A percentile compares a stretch with the other conserved stretches of the same genome.
phyloP scores from a whole-genome alignment of 2,329 filamentous ascomycete species.

The Helminthosporium solani region DNA sequence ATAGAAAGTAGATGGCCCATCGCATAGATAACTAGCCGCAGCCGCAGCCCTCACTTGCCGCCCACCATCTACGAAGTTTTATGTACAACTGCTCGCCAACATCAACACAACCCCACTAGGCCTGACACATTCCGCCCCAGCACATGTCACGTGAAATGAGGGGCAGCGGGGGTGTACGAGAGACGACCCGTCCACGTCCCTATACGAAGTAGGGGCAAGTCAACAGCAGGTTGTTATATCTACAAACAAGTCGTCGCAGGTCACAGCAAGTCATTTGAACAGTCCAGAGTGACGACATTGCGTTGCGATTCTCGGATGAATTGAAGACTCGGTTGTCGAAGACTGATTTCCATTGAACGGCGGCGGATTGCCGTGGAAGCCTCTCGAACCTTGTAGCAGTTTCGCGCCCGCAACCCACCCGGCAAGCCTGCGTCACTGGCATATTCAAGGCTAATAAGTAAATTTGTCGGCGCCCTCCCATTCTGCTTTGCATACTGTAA shows the following conservation, averaged over 20 bases:
- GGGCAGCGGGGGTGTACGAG: constrained; percentile 23
- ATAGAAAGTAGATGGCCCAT: no score
- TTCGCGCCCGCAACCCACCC: constrained; percentile 9
- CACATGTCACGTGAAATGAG: constrained; percentile 38
- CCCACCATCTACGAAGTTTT: constrained; percentile 42
- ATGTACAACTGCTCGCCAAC: constrained; percentile 10
- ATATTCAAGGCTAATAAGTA: no score
- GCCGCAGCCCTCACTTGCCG: no score
- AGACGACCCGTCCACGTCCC: no score
- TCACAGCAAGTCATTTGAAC: no score
- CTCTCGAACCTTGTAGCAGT: constrained; percentile 15
- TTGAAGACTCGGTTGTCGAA: no score
- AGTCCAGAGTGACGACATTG: no score
- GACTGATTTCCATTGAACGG: background rate
- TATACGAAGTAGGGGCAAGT: no score
- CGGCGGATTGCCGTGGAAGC: constrained; percentile 18
- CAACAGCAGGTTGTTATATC: background rate
- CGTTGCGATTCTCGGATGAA: no score
- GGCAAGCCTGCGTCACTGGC: constrained; percentile 14
- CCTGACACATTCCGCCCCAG: background rate
- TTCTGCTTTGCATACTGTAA: constrained; percentile 2
- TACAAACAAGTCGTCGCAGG: no score
- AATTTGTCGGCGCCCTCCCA: constrained; percentile 8
- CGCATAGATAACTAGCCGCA: no score
- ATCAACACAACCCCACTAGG: background rate